These are phyloP conservation scores for Alternaria ethzedia DNA, from an alignment of 2,329 filamentous ascomycete genomes.

Conservation along the genomic window DNA sequence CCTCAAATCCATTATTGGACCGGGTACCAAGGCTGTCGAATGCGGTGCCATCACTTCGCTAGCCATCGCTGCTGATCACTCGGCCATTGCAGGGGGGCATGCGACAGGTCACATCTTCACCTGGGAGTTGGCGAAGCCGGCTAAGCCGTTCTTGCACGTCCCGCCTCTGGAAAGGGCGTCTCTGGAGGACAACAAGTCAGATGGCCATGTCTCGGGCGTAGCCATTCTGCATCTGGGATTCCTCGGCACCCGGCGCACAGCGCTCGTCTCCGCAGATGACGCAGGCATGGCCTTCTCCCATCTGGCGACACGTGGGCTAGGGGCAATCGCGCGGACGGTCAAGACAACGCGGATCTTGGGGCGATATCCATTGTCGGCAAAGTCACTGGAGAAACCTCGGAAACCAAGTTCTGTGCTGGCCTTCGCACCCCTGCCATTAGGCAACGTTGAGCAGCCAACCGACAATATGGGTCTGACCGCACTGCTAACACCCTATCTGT, in stretches of 20 bases:
- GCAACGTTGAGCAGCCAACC: conserved; percentile 89
- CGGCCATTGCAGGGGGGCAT: conserved; percentile 89
- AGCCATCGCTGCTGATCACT: conserved; percentile 91
- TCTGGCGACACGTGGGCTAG: conserved; percentile 87
- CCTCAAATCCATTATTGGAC: conserved; percentile 90
- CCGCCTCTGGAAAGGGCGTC: conserved; percentile 73
- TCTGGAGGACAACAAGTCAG: conserved; percentile 68
- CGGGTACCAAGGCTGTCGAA: conserved; percentile 91
- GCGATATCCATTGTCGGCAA: conserved; percentile 77
- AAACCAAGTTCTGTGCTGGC: conserved; percentile 96
- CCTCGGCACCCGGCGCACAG: conserved; percentile 89
- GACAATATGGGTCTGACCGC: conserved; percentile 91
- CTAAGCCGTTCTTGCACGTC: conserved; percentile 87
- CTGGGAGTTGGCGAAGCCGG: conserved; percentile 86
- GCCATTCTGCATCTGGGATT: conserved; percentile 93
- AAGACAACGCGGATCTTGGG: conserved; percentile 91
- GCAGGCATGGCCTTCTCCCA: conserved; percentile 98
- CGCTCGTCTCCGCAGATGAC: conserved; percentile 92
- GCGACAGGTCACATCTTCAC: conserved; percentile 92
- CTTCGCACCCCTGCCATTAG: conserved; percentile 86
- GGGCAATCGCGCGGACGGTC: conserved; percentile 81
- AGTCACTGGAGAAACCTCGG: conserved; percentile 68
- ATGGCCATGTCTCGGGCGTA: conserved; percentile 82
- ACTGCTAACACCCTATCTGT: conserved; percentile 91
- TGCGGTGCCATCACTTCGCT: conserved; percentile 86